These are phyloP conservation scores for Globisporangium paroecandrum DNA, from an alignment of 352 stramenopile species.

Conservation along the genomic window DNA sequence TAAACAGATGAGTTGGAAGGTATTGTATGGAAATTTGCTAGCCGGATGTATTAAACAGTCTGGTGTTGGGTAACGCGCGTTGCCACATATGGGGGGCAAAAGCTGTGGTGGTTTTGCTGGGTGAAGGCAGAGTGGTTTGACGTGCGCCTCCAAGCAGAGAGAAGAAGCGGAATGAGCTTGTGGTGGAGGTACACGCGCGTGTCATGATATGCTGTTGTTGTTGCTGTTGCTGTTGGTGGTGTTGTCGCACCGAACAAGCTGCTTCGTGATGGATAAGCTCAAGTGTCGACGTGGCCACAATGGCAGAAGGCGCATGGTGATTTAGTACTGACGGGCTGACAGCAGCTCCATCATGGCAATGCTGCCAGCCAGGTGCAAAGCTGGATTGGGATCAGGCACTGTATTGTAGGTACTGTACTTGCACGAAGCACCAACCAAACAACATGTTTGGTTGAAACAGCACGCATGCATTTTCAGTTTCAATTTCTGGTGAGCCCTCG, in stretches of 20 bases:
- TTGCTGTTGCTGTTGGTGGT: background rate
- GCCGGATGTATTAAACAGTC: background rate
- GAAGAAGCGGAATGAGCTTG: conserved; percentile 14
- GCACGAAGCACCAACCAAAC: background rate
- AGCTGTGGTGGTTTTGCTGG: conserved; percentile 1
- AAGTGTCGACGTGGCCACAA: background rate
- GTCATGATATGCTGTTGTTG: background rate
- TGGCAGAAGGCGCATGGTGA: background rate
- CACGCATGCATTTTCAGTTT: background rate
- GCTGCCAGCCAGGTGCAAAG: background rate
- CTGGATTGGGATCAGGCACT: background rate
- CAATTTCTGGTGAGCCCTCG: background rate
- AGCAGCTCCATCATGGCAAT: background rate
- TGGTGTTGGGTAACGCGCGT: background rate
- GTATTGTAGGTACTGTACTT: background rate
- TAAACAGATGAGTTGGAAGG: background rate
- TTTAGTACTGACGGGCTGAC: background rate
- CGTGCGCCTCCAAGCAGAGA: conserved; percentile 1
- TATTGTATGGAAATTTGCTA: background rate
- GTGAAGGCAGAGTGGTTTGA: conserved; percentile 7
- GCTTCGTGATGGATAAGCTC: background rate
- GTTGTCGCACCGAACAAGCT: background rate
- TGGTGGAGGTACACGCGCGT: conserved; percentile 1
- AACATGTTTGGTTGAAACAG: background rate
- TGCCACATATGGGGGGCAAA: background rate